These are phyloP conservation scores for Ophiosphaerella korrae DNA, from an alignment of 2,329 filamentous ascomycete genomes.

Conservation along the genomic window DNA sequence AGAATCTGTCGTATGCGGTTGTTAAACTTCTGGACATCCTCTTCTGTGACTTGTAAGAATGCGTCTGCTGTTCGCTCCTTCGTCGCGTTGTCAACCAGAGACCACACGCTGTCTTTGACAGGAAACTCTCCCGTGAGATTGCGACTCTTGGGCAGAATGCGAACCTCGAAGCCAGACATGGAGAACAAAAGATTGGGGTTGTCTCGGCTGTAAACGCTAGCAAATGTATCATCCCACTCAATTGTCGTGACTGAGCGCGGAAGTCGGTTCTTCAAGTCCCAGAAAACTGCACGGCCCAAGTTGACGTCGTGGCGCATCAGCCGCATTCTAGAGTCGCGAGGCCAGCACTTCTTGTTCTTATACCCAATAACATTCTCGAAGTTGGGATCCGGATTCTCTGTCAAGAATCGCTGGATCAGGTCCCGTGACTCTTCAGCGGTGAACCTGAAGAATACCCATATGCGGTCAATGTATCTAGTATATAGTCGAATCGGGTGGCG, in stretches of 20 bases:
- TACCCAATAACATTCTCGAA: slow-evolving; percentile 99
- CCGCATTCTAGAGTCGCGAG: slow-evolving; percentile 94
- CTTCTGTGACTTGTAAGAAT: slow-evolving; percentile 96
- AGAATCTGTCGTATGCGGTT: slow-evolving; percentile 97
- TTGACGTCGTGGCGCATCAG: slow-evolving; percentile 99
- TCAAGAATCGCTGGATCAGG: slow-evolving; percentile 95
- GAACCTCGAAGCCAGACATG: slow-evolving; percentile 97
- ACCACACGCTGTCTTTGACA: slow-evolving; percentile 98
- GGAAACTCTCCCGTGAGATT: slow-evolving; percentile 97
- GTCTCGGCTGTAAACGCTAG: slow-evolving; percentile 96
- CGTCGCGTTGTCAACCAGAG: slow-evolving; percentile 90
- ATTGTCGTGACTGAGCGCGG: slow-evolving; percentile 95
- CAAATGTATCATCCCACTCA: slow-evolving; percentile 98
- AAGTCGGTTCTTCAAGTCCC: slow-evolving; percentile 96
- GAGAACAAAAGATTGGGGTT: slow-evolving; percentile 97
- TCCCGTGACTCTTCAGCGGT: slow-evolving; percentile 92
- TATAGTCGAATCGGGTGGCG: slow-evolving; percentile 97
- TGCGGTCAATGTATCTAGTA: slow-evolving; percentile 95
- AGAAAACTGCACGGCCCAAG: slow-evolving; percentile 94
- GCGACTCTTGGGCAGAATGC: slow-evolving; percentile 91
- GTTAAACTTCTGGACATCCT: slow-evolving; percentile 98
- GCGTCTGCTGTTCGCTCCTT: slow-evolving; percentile 98
- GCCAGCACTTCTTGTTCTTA: slow-evolving; percentile 99
- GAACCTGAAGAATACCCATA: slow-evolving; percentile 97
- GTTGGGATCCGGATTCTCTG: slow-evolving; percentile 97